Conservation (phyloP, 202 grass and related monocot genomes). For the Panicum hallii region DNA sequence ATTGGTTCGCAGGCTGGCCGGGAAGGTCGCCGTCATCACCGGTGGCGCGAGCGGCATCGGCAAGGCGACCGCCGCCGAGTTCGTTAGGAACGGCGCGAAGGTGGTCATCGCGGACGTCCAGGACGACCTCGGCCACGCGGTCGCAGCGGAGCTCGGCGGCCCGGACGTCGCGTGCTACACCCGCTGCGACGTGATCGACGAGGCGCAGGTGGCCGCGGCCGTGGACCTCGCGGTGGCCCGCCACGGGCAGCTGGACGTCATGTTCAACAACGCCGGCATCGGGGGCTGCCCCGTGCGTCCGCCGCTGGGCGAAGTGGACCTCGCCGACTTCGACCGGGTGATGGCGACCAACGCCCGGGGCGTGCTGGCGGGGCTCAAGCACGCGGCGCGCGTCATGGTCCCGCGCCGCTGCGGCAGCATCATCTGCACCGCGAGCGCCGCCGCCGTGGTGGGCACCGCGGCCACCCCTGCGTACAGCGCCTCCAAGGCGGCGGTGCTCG, state of each 20-base stretch:
- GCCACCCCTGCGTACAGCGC: background rate
- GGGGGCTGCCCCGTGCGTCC: no score
- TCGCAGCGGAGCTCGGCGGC: constrained; percentile 43
- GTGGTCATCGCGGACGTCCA: constrained; percentile 59
- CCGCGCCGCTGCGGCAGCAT: background rate
- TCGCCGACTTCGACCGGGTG: background rate
- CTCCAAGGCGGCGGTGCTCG: background rate
- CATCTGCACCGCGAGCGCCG: background rate
- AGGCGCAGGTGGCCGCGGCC: background rate
- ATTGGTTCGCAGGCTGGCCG: constrained; percentile 26
- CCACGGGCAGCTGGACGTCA: background rate
- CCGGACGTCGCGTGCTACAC: background rate
- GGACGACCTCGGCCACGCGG: constrained; percentile 44
- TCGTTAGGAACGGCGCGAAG: constrained; percentile 50
- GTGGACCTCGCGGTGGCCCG: background rate
- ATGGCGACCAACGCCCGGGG: background rate
- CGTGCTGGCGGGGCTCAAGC: background rate
- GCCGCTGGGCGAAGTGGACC: background rate
- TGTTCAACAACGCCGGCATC: constrained; percentile 15
- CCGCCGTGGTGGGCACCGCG: fast-evolving
- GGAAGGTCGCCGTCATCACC: constrained; percentile 56
- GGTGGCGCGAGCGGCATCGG: constrained; percentile 59
- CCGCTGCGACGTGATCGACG: background rate
- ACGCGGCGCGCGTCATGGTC: constrained; percentile 2
- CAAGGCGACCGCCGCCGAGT: constrained; percentile 45